Conservation (phyloP, 2,329 filamentous ascomycete genomes). For the Plenodomus tracheiphilus region DNA sequence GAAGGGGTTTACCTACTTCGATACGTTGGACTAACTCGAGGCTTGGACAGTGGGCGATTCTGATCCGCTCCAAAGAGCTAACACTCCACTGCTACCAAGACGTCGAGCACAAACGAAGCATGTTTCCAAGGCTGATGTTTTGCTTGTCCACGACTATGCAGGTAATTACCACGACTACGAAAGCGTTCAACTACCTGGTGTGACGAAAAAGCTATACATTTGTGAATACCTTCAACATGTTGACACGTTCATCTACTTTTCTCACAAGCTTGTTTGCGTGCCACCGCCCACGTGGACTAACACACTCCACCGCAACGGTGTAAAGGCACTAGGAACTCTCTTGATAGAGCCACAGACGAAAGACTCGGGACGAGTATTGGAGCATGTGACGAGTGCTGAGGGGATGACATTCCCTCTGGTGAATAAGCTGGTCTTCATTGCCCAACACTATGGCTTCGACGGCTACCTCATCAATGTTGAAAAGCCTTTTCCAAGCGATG, state of each 20-base stretch:
- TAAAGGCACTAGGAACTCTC: conserved; percentile 49
- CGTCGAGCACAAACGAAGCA: neutral
- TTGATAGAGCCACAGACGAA: conserved; percentile 48
- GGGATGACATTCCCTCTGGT: conserved; percentile 39
- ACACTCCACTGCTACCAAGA: conserved; percentile 42
- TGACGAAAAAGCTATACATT: conserved; percentile 42
- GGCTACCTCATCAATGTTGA: conserved; percentile 55
- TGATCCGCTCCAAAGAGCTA: conserved; percentile 44
- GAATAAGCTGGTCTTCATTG: conserved; percentile 45
- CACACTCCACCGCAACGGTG: conserved; percentile 52
- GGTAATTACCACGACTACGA: conserved; percentile 53
- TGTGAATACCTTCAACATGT: conserved; percentile 51
- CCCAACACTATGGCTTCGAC: conserved; percentile 50
- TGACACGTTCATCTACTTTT: conserved; percentile 53
- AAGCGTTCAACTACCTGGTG: conserved; percentile 32
- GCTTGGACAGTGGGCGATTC: conserved; percentile 35
- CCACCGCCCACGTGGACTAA: conserved; percentile 53
- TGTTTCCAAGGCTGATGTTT: conserved; percentile 25
- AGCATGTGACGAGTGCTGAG: conserved; percentile 8
- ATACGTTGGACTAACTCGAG: conserved; percentile 46
- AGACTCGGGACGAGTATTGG: conserved; percentile 36
- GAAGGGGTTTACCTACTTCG: conserved; percentile 48
- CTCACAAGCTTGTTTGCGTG: conserved; percentile 51
- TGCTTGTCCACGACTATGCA: conserved; percentile 46
- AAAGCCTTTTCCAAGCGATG: conserved; percentile 42